These are phyloP conservation scores for Trichoderma hamatum DNA, from an alignment of 2,329 filamentous ascomycete species.

Conservation along the genomic window DNA sequence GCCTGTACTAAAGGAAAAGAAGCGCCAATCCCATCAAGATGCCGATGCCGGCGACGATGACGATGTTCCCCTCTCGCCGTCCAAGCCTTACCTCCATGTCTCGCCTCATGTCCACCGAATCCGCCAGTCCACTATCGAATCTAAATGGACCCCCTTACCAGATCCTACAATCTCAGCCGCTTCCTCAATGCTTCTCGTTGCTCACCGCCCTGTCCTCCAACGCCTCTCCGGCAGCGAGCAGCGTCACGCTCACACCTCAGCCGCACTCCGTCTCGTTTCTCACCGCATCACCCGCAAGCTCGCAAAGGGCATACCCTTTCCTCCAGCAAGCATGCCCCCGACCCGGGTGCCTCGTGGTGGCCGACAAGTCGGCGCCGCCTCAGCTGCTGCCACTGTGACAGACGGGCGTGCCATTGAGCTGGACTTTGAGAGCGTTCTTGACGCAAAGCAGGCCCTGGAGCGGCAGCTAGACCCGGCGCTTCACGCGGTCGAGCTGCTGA, in stretches of 20 bases:
- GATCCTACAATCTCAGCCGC: slow-evolving; percentile 58
- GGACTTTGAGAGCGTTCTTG: slow-evolving; percentile 66
- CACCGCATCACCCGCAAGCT: slow-evolving; percentile 62
- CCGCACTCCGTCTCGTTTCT: slow-evolving; percentile 58
- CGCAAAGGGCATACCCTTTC: slow-evolving; percentile 66
- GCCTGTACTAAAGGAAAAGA: background rate
- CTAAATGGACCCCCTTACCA: slow-evolving; percentile 67
- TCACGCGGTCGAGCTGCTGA: slow-evolving; percentile 65
- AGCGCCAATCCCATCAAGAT: slow-evolving; percentile 30
- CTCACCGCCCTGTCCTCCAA: slow-evolving; percentile 64
- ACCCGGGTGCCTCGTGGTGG: slow-evolving; percentile 29
- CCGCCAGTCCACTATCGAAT: slow-evolving; percentile 65
- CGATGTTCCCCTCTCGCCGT: slow-evolving; percentile 35
- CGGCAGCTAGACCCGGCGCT: slow-evolving; percentile 62
- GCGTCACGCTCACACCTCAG: slow-evolving; percentile 56
- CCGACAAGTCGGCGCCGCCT: slow-evolving; percentile 24
- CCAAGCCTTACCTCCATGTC: slow-evolving; percentile 54
- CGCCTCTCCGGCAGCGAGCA: slow-evolving; percentile 54
- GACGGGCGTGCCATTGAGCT: slow-evolving; percentile 61
- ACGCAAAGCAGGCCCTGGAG: slow-evolving; percentile 60
- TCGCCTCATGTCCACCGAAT: slow-evolving; percentile 55
- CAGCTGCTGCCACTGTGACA: slow-evolving; percentile 34
- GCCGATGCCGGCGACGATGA: slow-evolving; percentile 30
- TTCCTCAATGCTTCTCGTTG: slow-evolving; percentile 58
- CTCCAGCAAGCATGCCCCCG: slow-evolving; percentile 49